Evolutionary conservation across 345 rosid species (phyloP).

Genomic region (Sonneratia caseolaris): DNA sequence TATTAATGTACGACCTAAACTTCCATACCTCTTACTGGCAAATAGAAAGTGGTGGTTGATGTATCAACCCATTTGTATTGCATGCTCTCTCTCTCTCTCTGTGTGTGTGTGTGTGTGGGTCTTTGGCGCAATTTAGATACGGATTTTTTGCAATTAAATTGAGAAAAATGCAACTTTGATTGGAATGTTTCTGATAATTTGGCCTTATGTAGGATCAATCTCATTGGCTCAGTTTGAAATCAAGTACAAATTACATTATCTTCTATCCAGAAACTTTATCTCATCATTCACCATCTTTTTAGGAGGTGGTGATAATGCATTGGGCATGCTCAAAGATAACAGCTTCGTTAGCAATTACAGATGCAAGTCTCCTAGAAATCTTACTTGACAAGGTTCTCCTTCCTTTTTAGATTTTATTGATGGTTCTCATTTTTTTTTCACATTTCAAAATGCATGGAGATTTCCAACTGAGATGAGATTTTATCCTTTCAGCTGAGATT

Average conservation of each 20-base stretch:
- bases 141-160: neutral
- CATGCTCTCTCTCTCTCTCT: neutral
- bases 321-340: conserved; percentile 97
- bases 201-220: neutral
- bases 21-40: neutral
- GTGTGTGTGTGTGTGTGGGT: no score
- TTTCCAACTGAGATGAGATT: conserved; percentile 13
- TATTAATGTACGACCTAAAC: neutral
- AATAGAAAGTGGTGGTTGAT: neutral
- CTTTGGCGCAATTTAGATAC: neutral
- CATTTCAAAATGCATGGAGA: conserved; percentile 1
- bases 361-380: conserved; percentile 72
- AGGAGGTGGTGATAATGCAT: conserved; percentile 99
- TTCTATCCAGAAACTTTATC: neutral
- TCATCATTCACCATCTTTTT: conserved; percentile 7
- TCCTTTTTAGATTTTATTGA: neutral
- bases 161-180: neutral
- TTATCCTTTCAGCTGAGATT: conserved; percentile 65
- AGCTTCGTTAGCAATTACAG: conserved; percentile 82
- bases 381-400: conserved; percentile 78
- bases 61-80: neutral
- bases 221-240: neutral
- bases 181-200: neutral
- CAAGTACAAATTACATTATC: neutral
- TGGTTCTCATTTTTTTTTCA: conserved; percentile 1